Percentiles rank a stretch among this genome's conserved stretches.
Evolutionary conservation across 2,329 filamentous ascomycete genomes (phyloP).

Genomic region (Pseudocercospora macadamiae): DNA sequence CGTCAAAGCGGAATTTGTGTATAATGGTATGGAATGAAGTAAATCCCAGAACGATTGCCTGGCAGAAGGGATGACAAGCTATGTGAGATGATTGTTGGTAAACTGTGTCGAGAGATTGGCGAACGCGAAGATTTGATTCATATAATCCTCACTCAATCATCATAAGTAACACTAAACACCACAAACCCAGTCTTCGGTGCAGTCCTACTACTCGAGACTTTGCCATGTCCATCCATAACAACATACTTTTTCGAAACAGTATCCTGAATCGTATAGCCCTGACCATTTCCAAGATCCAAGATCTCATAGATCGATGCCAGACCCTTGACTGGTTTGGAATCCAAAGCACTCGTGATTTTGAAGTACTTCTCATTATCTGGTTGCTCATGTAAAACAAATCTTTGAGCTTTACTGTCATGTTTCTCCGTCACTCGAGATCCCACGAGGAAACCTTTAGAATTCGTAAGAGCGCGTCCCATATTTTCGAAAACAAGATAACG

Average conservation of each 20-base stretch:
- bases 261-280: conserved; percentile 37
- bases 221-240: conserved; percentile 25
- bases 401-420: conserved; percentile 49
- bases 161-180: conserved; percentile 41
- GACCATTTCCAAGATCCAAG: conserved; percentile 41
- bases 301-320: conserved; percentile 38
- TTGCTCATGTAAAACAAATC: conserved; percentile 55
- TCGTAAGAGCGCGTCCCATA: conserved; percentile 46
- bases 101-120: too few species aligned
- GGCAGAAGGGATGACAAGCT: too few species aligned
- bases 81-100: too few species aligned
- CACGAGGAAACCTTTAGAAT: conserved; percentile 11
- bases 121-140: too few species aligned
- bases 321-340: conserved; percentile 34
- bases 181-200: conserved; percentile 32
- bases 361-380: conserved; percentile 43
- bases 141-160: conserved; percentile 12
- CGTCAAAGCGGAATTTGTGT: too few species aligned
- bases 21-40: too few species aligned
- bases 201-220: conserved; percentile 12
- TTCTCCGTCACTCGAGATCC: conserved; percentile 33
- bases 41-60: too few species aligned
- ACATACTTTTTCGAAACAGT: conserved; percentile 30
- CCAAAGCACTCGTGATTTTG: conserved; percentile 46
- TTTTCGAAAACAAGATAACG: conserved; percentile 58